phyloP scores from a whole-genome alignment of 495 filamentous ascomycete species.

The Lasiosphaeria miniovina region DNA sequence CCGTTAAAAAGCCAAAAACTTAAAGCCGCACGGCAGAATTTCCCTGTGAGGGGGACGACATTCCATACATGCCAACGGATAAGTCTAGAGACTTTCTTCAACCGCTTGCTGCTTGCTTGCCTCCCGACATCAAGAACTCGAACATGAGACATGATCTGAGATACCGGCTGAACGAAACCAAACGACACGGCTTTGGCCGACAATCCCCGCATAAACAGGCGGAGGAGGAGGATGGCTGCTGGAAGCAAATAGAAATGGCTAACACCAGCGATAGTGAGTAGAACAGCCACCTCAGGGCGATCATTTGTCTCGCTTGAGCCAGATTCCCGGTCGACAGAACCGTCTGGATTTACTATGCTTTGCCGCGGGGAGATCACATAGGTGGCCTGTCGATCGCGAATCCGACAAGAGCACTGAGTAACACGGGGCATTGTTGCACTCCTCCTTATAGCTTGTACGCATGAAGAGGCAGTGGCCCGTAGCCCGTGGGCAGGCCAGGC shows the following conservation, averaged over 20 bases:
- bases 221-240: not conserved
- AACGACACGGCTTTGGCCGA: slow-evolving; percentile 2
- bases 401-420: too few species aligned
- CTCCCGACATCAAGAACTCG: not conserved
- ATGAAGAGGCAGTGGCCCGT: too few species aligned
- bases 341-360: slow-evolving; percentile 3
- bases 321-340: slow-evolving; percentile 13
- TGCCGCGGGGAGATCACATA: slow-evolving; percentile 2
- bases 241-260: too few species aligned
- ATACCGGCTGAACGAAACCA: slow-evolving; percentile 11
- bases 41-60: too few species aligned
- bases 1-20: not conserved
- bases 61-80: too few species aligned
- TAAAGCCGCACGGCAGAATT: not conserved
- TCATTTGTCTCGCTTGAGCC: slow-evolving; percentile 22
- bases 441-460: too few species aligned
- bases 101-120: too few species aligned
- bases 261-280: not conserved
- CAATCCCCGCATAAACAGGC: slow-evolving; percentile 7
- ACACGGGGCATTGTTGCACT: too few species aligned
- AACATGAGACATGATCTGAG: not conserved
- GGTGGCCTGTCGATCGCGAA: too few species aligned
- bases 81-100: too few species aligned
- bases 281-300: slow-evolving; percentile 11
- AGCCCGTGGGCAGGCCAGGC: too few species aligned